A percentile compares a stretch with the other conserved stretches of the same genome.
Conservation (phyloP, 2,329 filamentous ascomycete genomes). For the Fusarium sp. region DNA sequence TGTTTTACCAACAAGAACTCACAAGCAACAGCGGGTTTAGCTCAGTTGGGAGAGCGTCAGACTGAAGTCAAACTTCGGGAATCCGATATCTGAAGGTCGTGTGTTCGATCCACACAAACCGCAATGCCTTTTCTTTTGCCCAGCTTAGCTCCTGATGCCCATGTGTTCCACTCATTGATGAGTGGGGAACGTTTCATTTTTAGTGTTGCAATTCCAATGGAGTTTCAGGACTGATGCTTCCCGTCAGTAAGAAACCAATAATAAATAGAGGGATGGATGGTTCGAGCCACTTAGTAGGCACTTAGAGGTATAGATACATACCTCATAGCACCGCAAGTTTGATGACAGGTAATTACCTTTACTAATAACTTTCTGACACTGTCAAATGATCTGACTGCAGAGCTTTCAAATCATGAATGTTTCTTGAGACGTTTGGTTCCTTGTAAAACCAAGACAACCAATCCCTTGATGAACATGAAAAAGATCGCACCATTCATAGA, state of each 20-base stretch:
- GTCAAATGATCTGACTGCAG: not conserved
- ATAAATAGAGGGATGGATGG: not conserved
- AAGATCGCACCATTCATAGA: conserved; percentile 11
- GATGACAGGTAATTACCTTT: not conserved
- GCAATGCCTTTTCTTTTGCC: conserved; percentile 32
- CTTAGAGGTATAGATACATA: not conserved
- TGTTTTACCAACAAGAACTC: fast-evolving
- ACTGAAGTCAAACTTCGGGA: conserved; percentile 42
- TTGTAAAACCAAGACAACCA: not conserved
- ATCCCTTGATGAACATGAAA: conserved; percentile 5
- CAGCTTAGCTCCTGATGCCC: not conserved
- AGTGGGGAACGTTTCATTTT: not conserved
- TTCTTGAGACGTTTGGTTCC: not conserved
- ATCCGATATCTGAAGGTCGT: conserved; percentile 47
- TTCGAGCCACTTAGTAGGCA: not conserved
- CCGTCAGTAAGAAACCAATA: not conserved
- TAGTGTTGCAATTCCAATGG: not conserved
- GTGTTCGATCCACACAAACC: conserved; percentile 49
- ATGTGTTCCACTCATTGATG: not conserved
- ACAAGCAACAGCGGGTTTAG: conserved; percentile 44
- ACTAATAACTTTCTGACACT: not conserved
- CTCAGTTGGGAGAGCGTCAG: conserved; percentile 48
- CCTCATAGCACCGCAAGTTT: not conserved
- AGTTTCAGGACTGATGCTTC: not conserved
- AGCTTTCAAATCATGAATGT: not conserved